phyloP scores from a whole-genome alignment of 768 basidiomycete genomes.

The Tylopilus vinaceipallidus region DNA sequence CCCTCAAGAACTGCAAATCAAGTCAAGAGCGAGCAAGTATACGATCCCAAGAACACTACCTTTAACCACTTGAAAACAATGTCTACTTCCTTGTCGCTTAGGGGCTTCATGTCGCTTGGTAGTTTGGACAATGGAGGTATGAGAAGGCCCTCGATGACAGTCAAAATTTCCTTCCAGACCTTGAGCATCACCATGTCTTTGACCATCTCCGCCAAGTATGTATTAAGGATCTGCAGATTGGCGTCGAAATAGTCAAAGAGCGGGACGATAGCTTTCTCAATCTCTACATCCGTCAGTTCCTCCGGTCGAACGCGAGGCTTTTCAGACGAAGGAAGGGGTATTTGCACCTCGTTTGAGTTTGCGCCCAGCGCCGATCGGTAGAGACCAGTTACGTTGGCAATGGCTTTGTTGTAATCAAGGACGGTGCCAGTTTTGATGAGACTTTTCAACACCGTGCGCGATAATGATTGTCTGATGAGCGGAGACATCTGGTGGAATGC shows the following conservation, averaged over 20 bases:
- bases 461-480: constrained; percentile 85
- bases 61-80: constrained; percentile 99
- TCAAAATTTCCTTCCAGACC: constrained; percentile 95
- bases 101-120: constrained; percentile 85
- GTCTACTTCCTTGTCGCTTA: constrained; percentile 95
- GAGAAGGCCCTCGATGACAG: constrained; percentile 80
- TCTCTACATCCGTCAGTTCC: constrained; percentile 87
- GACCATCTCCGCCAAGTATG: constrained; percentile 76
- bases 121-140: constrained; percentile 87
- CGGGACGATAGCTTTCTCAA: constrained; percentile 87
- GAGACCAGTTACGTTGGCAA: constrained; percentile 78
- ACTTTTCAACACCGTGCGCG: constrained; percentile 69
- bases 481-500: constrained; percentile 75
- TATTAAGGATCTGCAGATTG: constrained; percentile 89
- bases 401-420: constrained; percentile 87
- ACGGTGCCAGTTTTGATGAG: constrained; percentile 62
- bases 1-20: constrained; percentile 71
- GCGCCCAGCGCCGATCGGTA: constrained; percentile 76
- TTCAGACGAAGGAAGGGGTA: constrained; percentile 71
- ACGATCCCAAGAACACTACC: constrained; percentile 38
- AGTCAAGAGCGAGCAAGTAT: background rate
- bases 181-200: constrained; percentile 91
- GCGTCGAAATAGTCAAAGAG: constrained; percentile 96
- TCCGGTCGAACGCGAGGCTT: constrained; percentile 78
- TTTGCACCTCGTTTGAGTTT: constrained; percentile 66